Base-by-base conservation (phyloP, 2,329 filamentous ascomycete species). In the Aspergillus texensis region DNA sequence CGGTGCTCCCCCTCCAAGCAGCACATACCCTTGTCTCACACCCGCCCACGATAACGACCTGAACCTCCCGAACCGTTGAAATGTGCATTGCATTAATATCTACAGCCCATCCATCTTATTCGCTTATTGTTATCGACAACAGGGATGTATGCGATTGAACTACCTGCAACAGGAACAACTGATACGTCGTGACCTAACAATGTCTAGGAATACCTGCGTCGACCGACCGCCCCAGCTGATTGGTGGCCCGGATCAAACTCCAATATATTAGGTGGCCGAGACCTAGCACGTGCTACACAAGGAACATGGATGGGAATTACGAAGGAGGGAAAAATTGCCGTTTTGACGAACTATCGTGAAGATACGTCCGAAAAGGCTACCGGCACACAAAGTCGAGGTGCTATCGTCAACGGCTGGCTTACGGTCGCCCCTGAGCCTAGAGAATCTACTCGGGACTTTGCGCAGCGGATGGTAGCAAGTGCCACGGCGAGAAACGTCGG, bases 51-150 rank as follows among this genome's bases (percentile, higher is more conserved):
- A 19, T 46, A 46, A 24, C n/a, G 43, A 46, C 43, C 16, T n/a
- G 39, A 57, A 28, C 39, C 30, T 9, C 39, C 39, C 30, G 19
- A 19, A 16, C 46, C 32, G 19, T 30, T 39, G 53, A 26, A 19
- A 57, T 94, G 91, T 94, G 91, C 75, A 93, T 94, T 79, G 89
- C 88, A 56, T 82, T 94, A 53, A 81, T 92, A 63, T 92, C 91
- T 30, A 94, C 91, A 21, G 85, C 89, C 53, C 91, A 94, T 74
- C 91, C 91, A 11, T 82, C 85, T 68, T 94, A 94, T 78, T 85
- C 89, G 30, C 83, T 94, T 64, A 90, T 94, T 70, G 80, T 92
- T 64, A 82, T 93, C 74, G 88, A 93, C 79, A 94, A 94, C 76
- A 86, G 91, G 70, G 91, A 94, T 80, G 91, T 83, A 77, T 61